Evolutionary conservation across 1,139 yeast species (phyloP).

Genomic region (Geotrichum aggregatum): DNA sequence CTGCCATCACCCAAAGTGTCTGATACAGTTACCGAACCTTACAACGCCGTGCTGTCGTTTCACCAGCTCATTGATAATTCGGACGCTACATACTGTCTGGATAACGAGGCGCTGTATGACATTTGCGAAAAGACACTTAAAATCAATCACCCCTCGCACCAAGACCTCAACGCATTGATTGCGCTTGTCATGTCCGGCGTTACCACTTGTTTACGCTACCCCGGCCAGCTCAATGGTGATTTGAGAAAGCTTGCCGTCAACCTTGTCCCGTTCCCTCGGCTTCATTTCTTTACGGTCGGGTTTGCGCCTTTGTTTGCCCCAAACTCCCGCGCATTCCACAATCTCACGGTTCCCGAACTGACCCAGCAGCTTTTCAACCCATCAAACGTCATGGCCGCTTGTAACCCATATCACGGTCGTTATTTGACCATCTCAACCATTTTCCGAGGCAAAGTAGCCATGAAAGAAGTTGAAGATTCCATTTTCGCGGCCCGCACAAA

Average conservation of each 20-base stretch:
- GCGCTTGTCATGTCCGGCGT: slow-evolving; percentile 47
- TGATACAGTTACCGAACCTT: slow-evolving; percentile 46
- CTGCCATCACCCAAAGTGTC: slow-evolving; percentile 46
- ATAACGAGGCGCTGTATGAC: slow-evolving; percentile 46
- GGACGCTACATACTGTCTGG: slow-evolving; percentile 46
- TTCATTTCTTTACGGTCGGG: slow-evolving; percentile 46
- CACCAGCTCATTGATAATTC: slow-evolving; percentile 45
- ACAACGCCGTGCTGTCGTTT: slow-evolving; percentile 43
- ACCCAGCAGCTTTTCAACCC: slow-evolving; percentile 47
- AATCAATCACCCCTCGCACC: slow-evolving; percentile 41
- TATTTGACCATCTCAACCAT: slow-evolving; percentile 45
- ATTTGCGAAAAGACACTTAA: slow-evolving; percentile 43
- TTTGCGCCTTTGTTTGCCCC: slow-evolving; percentile 44
- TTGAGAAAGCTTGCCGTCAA: slow-evolving; percentile 46
- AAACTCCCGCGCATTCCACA: slow-evolving; percentile 41
- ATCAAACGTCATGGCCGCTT: slow-evolving; percentile 45
- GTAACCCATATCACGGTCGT: slow-evolving; percentile 44
- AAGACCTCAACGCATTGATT: slow-evolving; percentile 43
- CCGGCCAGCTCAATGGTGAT: slow-evolving; percentile 47
- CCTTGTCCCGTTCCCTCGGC: slow-evolving; percentile 46
- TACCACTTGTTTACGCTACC: slow-evolving; percentile 46
- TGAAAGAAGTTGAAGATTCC: slow-evolving; percentile 46
- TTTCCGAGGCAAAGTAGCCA: slow-evolving; percentile 45
- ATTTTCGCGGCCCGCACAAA: slow-evolving; percentile 38
- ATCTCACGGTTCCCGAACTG: slow-evolving; percentile 43